Evolutionary conservation across 805 yeast genomes (phyloP).

Genomic region (Kregervanrija delftensis): DNA sequence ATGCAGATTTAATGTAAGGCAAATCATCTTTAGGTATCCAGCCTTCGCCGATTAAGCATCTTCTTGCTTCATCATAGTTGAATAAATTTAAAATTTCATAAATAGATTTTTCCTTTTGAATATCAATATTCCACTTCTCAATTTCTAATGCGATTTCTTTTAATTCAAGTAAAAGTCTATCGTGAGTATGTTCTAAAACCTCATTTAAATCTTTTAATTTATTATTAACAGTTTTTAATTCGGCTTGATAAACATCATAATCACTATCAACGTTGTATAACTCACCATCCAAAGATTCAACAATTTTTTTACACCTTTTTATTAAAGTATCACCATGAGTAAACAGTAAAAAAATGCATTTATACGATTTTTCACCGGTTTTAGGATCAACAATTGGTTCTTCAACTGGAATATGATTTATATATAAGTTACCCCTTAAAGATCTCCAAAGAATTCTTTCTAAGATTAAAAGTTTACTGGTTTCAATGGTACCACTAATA

Average conservation of each 20-base stretch:
- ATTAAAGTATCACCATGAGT: slow-evolving; percentile 80
- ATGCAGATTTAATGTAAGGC: slow-evolving; percentile 52
- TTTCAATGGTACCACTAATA: slow-evolving; percentile 74
- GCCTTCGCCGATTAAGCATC: slow-evolving; percentile 89
- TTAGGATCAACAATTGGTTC: slow-evolving; percentile 59
- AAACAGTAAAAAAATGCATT: slow-evolving; percentile 81
- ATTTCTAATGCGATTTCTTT: slow-evolving; percentile 70
- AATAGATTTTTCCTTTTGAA: slow-evolving; percentile 77
- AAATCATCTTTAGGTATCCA: slow-evolving; percentile 89
- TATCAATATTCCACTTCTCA: slow-evolving; percentile 61
- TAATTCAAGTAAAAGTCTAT: slow-evolving; percentile 70
- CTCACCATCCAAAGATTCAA: slow-evolving; percentile 84
- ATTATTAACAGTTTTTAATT: slow-evolving; percentile 43
- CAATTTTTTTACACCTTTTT: slow-evolving; percentile 65
- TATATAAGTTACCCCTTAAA: slow-evolving; percentile 83
- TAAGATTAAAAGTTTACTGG: slow-evolving; percentile 60
- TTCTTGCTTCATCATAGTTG: slow-evolving; percentile 76
- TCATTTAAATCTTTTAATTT: slow-evolving; percentile 35
- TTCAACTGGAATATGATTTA: slow-evolving; percentile 67
- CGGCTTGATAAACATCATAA: slow-evolving; percentile 34
- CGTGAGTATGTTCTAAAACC: slow-evolving; percentile 57
- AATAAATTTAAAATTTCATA: slow-evolving; percentile 72
- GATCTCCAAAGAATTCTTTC: slow-evolving; percentile 89
- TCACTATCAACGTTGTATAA: slow-evolving; percentile 51
- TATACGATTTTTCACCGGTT: slow-evolving; percentile 47